Conservation (phyloP, 148 eudicot genomes). For the Persicaria tinctoria region DNA sequence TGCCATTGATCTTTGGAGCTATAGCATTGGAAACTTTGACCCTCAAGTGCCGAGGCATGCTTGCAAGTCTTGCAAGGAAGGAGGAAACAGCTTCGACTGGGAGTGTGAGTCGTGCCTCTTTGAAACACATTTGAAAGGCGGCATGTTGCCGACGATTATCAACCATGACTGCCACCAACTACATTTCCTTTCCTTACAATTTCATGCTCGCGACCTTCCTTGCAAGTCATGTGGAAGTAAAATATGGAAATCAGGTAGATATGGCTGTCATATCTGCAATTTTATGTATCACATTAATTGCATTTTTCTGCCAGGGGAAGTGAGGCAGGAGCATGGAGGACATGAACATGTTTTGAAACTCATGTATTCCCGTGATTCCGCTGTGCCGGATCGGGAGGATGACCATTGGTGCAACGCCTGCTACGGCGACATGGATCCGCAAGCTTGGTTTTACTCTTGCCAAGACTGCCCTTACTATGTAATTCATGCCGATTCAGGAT, state of each 20-base stretch:
- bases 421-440: neutral
- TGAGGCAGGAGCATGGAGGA: neutral
- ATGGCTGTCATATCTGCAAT: too few relatives aligned
- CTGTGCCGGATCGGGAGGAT: neutral
- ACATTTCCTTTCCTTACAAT: neutral
- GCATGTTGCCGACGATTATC: neutral
- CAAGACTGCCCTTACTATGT: neutral
- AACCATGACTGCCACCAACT: neutral
- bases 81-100: neutral
- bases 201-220: too few relatives aligned
- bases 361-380: neutral
- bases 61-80: neutral
- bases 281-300: neutral
- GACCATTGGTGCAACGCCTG: neutral
- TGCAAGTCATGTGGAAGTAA: too few relatives aligned
- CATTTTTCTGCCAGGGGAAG: neutral
- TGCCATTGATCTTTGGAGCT: too few relatives aligned
- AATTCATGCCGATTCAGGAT: neutral
- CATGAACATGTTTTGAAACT: constrained; percentile 4
- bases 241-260: too few relatives aligned
- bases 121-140: neutral
- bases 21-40: too few relatives aligned
- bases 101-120: neutral
- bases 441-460: neutral
- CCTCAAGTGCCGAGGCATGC: neutral